These are phyloP conservation scores for Xylaria sp. DNA, from an alignment of 2,329 filamentous ascomycete genomes.

Conservation along the genomic window DNA sequence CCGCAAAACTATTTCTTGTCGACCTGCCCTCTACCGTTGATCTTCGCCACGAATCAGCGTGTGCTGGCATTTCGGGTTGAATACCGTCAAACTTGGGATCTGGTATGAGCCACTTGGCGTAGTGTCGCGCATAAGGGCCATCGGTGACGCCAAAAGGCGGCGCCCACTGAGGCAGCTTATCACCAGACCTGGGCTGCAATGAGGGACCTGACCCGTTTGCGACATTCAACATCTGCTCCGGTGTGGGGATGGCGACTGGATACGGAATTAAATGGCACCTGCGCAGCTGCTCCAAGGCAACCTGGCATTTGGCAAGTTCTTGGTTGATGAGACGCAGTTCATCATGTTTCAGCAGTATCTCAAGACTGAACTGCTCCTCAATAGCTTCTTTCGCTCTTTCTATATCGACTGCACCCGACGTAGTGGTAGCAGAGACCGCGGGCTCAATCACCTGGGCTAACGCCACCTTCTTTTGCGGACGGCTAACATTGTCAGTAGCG, in stretches of 20 bases:
- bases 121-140: slow-evolving; percentile 93
- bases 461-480: slow-evolving; percentile 49
- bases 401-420: slow-evolving; percentile 47
- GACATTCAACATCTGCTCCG: slow-evolving; percentile 75
- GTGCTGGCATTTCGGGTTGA: slow-evolving; percentile 59
- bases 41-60: slow-evolving; percentile 57
- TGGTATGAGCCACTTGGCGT: slow-evolving; percentile 93
- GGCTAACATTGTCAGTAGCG: slow-evolving; percentile 42
- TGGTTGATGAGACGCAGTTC: slow-evolving; percentile 95
- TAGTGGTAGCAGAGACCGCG: slow-evolving; percentile 23
- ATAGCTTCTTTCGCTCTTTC: slow-evolving; percentile 76
- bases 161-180: slow-evolving; percentile 78
- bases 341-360: slow-evolving; percentile 93
- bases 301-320: slow-evolving; percentile 94
- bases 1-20: slow-evolving; percentile 79
- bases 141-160: slow-evolving; percentile 91
- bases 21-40: slow-evolving; percentile 75
- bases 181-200: slow-evolving; percentile 69
- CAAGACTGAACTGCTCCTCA: slow-evolving; percentile 87
- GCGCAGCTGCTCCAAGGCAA: slow-evolving; percentile 91
- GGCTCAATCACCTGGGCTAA: slow-evolving; percentile 40
- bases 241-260: slow-evolving; percentile 75
- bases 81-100: slow-evolving; percentile 86
- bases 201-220: slow-evolving; percentile 80
- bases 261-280: slow-evolving; percentile 93